Percentiles rank a stretch among this genome's conserved stretches.
Evolutionary conservation across 208 protist genomes (phyloP).

Genomic region (Acanthamoeba sp.): DNA sequence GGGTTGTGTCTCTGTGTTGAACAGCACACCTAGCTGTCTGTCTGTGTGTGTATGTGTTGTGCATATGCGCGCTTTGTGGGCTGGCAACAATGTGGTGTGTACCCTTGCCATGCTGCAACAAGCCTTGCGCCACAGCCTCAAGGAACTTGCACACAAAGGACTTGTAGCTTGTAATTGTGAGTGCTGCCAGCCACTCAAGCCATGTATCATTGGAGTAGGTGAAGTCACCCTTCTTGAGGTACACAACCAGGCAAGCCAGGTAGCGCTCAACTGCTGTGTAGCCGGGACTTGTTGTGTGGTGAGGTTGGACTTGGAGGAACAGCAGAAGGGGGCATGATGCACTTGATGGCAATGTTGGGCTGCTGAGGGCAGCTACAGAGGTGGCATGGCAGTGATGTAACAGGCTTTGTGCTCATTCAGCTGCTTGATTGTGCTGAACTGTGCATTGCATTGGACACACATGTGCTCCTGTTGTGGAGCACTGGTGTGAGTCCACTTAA

Average conservation of each 20-base stretch:
- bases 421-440: not conserved
- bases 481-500: no score
- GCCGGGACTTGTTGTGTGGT: not conserved
- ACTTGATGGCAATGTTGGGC: not conserved
- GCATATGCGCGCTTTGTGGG: no score
- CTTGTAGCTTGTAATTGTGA: slow-evolving; percentile 16
- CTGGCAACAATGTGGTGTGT: no score
- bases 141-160: slow-evolving; percentile 25
- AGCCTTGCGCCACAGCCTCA: slow-evolving; percentile 23
- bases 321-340: not conserved
- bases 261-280: not conserved
- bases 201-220: not conserved
- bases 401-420: slow-evolving; percentile 43
- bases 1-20: no score
- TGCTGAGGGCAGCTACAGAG: not conserved
- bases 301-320: not conserved
- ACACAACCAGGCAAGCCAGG: not conserved
- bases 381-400: not conserved
- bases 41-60: no score
- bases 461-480: not conserved
- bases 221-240: not conserved
- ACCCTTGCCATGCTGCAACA: slow-evolving; percentile 20
- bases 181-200: not conserved
- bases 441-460: not conserved
- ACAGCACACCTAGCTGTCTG: no score